These are phyloP conservation scores for Candida yuanshanica DNA, from an alignment of 805 yeast genomes.

Conservation along the genomic window DNA sequence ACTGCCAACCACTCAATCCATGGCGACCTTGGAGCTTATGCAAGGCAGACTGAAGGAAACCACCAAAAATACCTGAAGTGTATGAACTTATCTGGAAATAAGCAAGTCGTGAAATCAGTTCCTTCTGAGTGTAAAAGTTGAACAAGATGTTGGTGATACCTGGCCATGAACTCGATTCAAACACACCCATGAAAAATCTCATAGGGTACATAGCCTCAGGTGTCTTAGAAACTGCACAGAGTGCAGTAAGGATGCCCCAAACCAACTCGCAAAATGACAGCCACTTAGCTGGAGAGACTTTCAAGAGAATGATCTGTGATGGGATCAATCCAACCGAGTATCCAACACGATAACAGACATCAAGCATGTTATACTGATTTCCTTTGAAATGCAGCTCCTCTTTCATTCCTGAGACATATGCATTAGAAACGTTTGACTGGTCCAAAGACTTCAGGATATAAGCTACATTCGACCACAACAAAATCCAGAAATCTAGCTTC, in stretches of 20 bases:
- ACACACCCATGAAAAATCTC: conserved; percentile 59
- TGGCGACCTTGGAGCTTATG: conserved; percentile 1
- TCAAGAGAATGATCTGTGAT: conserved; percentile 1
- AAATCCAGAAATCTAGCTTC: conserved; percentile 1
- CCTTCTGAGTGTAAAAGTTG: conserved; percentile 1
- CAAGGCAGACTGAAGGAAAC: conserved; percentile 37
- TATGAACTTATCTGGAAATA: conserved; percentile 9
- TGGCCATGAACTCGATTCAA: conserved; percentile 63
- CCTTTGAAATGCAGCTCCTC: background rate
- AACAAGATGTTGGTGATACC: conserved; percentile 45
- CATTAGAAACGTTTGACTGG: conserved; percentile 40
- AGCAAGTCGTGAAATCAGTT: conserved; percentile 13
- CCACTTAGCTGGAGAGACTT: conserved; percentile 4
- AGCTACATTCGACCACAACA: conserved; percentile 7
- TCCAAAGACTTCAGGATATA: conserved; percentile 41
- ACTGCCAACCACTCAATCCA: conserved; percentile 10
- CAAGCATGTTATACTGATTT: background rate
- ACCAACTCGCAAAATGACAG: background rate
- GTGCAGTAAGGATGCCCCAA: conserved; percentile 2
- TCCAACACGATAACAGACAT: conserved; percentile 54
- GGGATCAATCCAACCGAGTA: conserved; percentile 46
- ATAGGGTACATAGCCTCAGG: conserved; percentile 33
- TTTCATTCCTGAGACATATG: conserved; percentile 1
- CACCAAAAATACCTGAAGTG: conserved; percentile 17
- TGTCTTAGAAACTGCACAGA: background rate